Conservation (phyloP, 495 filamentous ascomycete genomes). For the Neurospora sp. region DNA sequence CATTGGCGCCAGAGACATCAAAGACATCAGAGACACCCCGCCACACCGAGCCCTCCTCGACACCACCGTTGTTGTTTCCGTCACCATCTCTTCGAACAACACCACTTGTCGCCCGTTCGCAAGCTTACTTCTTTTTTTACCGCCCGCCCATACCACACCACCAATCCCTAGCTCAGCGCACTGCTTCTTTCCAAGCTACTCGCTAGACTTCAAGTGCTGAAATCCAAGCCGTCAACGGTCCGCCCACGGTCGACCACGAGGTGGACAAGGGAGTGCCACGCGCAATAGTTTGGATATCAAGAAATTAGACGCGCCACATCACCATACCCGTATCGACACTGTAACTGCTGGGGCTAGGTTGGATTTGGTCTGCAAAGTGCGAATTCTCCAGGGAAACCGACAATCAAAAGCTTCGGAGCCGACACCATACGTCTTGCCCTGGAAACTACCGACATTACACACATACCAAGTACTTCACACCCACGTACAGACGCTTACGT, state of each 20-base stretch:
- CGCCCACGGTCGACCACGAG: neutral
- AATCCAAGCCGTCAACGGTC: neutral
- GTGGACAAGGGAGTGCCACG: neutral
- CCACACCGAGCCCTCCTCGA: neutral
- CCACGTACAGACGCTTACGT: neutral
- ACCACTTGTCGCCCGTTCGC: neutral
- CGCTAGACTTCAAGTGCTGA: neutral
- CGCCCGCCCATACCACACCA: neutral
- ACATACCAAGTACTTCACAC: neutral
- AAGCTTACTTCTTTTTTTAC: neutral
- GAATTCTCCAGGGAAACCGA: neutral
- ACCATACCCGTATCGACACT: neutral
- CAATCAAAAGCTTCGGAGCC: neutral
- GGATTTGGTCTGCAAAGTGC: neutral
- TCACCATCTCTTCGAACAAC: neutral
- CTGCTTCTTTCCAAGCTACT: neutral
- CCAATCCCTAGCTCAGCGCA: neutral
- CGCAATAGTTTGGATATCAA: neutral
- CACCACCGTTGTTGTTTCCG: neutral
- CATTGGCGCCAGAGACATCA: neutral
- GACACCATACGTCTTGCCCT: neutral
- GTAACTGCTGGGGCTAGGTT: neutral
- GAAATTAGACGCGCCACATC: neutral
- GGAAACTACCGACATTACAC: neutral
- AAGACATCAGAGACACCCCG: neutral